Percentiles rank a stretch among this genome's conserved stretches.
These are phyloP conservation scores for Prunella vulgaris DNA, from an alignment of 257 asterid genomes.

Conservation along the genomic window DNA sequence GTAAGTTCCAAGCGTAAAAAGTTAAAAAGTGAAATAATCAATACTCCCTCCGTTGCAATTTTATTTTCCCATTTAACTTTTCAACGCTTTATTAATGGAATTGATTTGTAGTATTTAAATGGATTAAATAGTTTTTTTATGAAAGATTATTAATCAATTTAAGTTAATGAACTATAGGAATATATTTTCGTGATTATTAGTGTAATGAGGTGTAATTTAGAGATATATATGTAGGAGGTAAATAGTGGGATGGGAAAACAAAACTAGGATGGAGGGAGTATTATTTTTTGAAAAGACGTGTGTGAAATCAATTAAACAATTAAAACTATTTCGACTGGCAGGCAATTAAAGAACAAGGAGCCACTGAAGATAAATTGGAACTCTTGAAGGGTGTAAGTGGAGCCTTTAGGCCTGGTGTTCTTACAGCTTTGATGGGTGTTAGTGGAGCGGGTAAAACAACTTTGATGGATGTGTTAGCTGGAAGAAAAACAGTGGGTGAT, in stretches of 20 bases:
- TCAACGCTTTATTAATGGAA: too few species aligned
- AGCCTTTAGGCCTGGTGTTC: slow-evolving; percentile 51
- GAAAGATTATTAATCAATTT: too few species aligned
- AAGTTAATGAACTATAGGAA: too few species aligned
- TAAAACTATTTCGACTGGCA: background rate
- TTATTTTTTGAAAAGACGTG: background rate
- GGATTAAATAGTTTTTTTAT: too few species aligned
- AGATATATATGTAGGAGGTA: too few species aligned
- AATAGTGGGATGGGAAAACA: too few species aligned
- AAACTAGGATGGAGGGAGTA: too few species aligned
- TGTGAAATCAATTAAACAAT: background rate
- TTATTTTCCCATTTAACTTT: too few species aligned
- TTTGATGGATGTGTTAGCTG: slow-evolving; percentile 51
- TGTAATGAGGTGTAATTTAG: too few species aligned
- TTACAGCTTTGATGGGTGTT: slow-evolving; percentile 59
- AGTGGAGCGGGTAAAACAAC: slow-evolving; percentile 67
- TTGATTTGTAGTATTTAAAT: too few species aligned
- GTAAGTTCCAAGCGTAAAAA: slow-evolving; percentile 22
- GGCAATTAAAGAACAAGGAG: slow-evolving; percentile 46
- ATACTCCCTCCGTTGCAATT: too few species aligned
- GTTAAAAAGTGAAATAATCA: background rate
- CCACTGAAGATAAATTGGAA: slow-evolving; percentile 35
- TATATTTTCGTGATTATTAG: too few species aligned
- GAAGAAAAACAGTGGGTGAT: slow-evolving; percentile 57
- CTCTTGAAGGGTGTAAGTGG: slow-evolving; percentile 46